Conservation (phyloP, 1,284 basidiomycete species). For the Hemileia vastatrix region DNA sequence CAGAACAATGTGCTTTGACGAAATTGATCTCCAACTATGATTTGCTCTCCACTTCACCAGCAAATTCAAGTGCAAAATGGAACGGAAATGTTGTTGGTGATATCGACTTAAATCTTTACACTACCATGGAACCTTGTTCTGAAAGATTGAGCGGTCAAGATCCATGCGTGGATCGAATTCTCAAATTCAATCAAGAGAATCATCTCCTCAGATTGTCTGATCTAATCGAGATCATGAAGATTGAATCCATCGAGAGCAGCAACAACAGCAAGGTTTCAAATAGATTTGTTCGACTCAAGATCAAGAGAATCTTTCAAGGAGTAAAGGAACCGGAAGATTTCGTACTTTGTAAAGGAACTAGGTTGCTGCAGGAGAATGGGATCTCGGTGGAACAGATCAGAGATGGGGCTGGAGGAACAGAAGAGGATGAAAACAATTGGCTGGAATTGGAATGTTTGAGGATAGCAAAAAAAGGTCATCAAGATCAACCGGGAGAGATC, state of each 20-base stretch:
- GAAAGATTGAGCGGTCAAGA: conserved; percentile 73
- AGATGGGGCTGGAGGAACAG: too few relatives aligned
- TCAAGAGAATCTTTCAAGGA: conserved; percentile 75
- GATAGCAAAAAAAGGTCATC: too few relatives aligned
- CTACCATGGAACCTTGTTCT: conserved; percentile 95
- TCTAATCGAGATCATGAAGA: neutral
- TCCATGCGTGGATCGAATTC: conserved; percentile 76
- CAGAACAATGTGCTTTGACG: conserved; percentile 83
- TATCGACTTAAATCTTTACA: conserved; percentile 64
- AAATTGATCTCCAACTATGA: too few relatives aligned
- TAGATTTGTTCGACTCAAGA: conserved; percentile 28
- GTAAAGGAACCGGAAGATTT: conserved; percentile 91
- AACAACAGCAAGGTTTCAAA: neutral
- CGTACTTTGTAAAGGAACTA: conserved; percentile 80
- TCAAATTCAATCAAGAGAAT: conserved; percentile 47
- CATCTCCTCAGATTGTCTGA: neutral
- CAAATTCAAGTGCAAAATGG: conserved; percentile 40
- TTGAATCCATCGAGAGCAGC: neutral
- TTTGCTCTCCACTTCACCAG: conserved; percentile 40
- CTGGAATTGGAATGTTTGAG: too few relatives aligned
- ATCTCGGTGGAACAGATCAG: conserved; percentile 66
- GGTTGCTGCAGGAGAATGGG: conserved; percentile 62
- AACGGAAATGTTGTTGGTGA: conserved; percentile 46
- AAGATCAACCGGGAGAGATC: too few relatives aligned
- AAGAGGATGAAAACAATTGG: too few relatives aligned